Base-by-base conservation (phyloP, 805 yeast species). In the Candida railenensis region DNA sequence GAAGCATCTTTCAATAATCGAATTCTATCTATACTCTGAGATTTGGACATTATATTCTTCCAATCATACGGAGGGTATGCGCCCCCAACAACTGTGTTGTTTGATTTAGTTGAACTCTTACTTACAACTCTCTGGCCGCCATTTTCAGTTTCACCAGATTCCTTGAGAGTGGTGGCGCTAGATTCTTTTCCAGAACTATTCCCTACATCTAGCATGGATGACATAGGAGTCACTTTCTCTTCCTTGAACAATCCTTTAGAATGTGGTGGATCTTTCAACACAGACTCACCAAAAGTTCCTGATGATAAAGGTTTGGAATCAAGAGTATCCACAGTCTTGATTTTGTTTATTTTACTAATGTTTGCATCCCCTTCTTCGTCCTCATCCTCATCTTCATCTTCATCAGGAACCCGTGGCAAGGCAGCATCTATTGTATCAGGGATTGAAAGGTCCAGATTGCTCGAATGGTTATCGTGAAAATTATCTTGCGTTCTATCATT, bases 11-110 rank as follows among this genome's bases (percentile, higher is more conserved):
- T 66, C 50, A 72, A 71, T 37, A 66, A 71, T 46, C 49, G 59
- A 30, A 69, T 71, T 49, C 77, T 74, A 56, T 65, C 74, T 34
- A 58, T 62, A 2, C 78, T 67, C 48, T 73, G 75, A 3, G 72
- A 69, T 32, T 63, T 55, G 21, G 64, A 55, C 62, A 67, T 64
- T 39, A 71, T 74, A 46, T 58, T 63, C 44, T 67, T 72, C 74
- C 80, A 69, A 50, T 71, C 69, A 41, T 59, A 67, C 2, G 63
- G 64, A 1, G 75, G 74, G 28, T 68, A 66, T 5, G 45, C 43
- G 5, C 36, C 43, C 16, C 30, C 22, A 21, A 25, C 8, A 9
- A 12, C 19, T 3, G 41, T 20, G 30, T 12, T 38, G 9, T 12
- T 21, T 15, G 42, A 5, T 3, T 18, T n/a, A 15, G 22, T 36